A percentile compares a stretch with the other conserved stretches of the same genome.
Conservation (phyloP, 805 yeast species). For the Candida tallmaniae region DNA sequence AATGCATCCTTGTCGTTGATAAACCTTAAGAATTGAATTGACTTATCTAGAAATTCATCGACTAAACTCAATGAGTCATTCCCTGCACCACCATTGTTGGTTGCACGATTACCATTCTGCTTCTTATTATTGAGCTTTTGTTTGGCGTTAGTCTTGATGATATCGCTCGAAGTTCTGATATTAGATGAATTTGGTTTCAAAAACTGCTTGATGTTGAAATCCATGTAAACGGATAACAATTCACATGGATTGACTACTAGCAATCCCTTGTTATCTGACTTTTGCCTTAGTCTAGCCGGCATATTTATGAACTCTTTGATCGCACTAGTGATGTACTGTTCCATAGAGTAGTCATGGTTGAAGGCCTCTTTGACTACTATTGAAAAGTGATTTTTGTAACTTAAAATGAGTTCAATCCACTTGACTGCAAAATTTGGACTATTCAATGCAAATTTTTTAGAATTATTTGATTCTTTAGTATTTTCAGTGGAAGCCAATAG, state of each 20-base stretch:
- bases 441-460: background rate
- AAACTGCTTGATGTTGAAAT: conserved; percentile 33
- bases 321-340: conserved; percentile 54
- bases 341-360: conserved; percentile 43
- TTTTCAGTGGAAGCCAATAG: conserved; percentile 2
- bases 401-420: conserved; percentile 62
- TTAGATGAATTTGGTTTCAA: conserved; percentile 18
- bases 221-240: conserved; percentile 37
- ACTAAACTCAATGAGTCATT: conserved; percentile 6
- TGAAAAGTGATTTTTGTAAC: conserved; percentile 48
- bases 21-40: conserved; percentile 60
- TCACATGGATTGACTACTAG: conserved; percentile 33
- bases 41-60: conserved; percentile 44
- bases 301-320: conserved; percentile 58
- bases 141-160: conserved; percentile 1
- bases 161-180: background rate
- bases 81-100: background rate
- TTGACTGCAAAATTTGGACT: conserved; percentile 50
- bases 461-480: background rate
- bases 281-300: conserved; percentile 26
- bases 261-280: conserved; percentile 23
- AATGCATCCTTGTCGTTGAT: conserved; percentile 81
- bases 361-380: conserved; percentile 46
- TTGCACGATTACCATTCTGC: background rate
- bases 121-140: too few species aligned